Percentiles rank a stretch among this genome's conserved stretches.
These are phyloP conservation scores for Epichloe festucae DNA, from an alignment of 2,329 filamentous ascomycete genomes.

Conservation along the genomic window DNA sequence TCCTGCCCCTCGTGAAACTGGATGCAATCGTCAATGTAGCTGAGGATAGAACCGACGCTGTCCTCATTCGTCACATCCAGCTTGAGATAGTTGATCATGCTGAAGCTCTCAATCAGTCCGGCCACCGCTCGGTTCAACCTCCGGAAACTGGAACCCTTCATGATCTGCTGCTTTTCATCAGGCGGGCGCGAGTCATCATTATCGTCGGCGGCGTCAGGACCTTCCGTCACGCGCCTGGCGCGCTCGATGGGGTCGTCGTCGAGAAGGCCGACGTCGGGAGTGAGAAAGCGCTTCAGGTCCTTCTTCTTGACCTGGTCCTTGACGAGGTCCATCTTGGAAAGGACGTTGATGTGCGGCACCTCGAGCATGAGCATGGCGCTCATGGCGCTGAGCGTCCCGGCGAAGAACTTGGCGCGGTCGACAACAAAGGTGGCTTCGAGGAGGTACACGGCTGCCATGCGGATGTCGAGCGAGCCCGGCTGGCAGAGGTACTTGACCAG, in stretches of 20 bases:
- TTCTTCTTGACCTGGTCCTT: constrained; percentile 78
- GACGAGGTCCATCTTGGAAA: constrained; percentile 96
- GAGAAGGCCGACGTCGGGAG: constrained; percentile 70
- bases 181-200: constrained; percentile 46
- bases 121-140: constrained; percentile 79
- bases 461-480: constrained; percentile 71
- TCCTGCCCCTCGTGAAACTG: constrained; percentile 91
- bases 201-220: constrained; percentile 28
- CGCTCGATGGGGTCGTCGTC: constrained; percentile 60
- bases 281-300: constrained; percentile 80
- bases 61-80: constrained; percentile 85
- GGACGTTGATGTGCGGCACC: constrained; percentile 87
- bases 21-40: constrained; percentile 88
- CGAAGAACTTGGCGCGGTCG: constrained; percentile 94
- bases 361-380: constrained; percentile 98
- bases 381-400: constrained; percentile 91
- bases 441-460: constrained; percentile 84
- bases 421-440: constrained; percentile 93
- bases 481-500: constrained; percentile 72
- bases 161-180: constrained; percentile 52
- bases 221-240: constrained; percentile 25
- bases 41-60: constrained; percentile 71
- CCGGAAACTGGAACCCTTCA: constrained; percentile 73
- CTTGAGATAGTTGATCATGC: constrained; percentile 92
- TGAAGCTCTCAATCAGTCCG: constrained; percentile 88